A percentile compares a stretch with the other conserved stretches of the same genome.
These are phyloP conservation scores for Pyrenula massariospora DNA, from an alignment of 495 filamentous ascomycete species.

Conservation along the genomic window DNA sequence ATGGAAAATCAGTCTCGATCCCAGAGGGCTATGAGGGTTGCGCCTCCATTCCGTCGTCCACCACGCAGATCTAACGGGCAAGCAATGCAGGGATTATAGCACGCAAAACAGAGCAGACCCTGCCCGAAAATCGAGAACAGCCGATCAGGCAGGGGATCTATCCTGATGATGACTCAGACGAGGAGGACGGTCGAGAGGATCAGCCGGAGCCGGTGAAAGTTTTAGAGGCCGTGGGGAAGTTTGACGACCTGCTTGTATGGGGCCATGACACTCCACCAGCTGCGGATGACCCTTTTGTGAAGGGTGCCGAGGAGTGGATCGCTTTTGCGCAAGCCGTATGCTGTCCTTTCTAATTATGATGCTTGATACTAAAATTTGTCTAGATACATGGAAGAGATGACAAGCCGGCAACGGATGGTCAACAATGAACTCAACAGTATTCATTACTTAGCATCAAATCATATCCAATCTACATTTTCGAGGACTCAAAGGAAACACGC, in stretches of 20 bases:
- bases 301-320: slow-evolving; percentile 75
- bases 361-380: no score
- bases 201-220: slow-evolving; percentile 44
- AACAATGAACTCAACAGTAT: no score
- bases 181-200: slow-evolving; percentile 24
- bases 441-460: no score
- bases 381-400: slow-evolving; percentile 23
- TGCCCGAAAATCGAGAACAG: slow-evolving; percentile 9
- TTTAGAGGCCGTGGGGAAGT: slow-evolving; percentile 51
- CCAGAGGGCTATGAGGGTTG: slow-evolving; percentile 67
- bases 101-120: slow-evolving; percentile 21
- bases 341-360: background rate
- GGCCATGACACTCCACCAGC: slow-evolving; percentile 62
- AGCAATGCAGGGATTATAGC: slow-evolving; percentile 28
- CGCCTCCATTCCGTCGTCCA: slow-evolving; percentile 1
- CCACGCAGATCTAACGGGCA: background rate
- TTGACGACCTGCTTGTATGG: slow-evolving; percentile 75
- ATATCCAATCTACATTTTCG: no score
- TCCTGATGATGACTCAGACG: slow-evolving; percentile 22
- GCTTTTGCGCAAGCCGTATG: slow-evolving; percentile 54
- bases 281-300: slow-evolving; percentile 57
- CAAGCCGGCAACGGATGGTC: background rate
- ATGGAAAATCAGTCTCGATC: slow-evolving; percentile 52
- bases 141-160: background rate
- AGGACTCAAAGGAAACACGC: no score